Base-by-base conservation (phyloP, 805 yeast genomes). In the Wickerhamiella vanderwaltii region DNA sequence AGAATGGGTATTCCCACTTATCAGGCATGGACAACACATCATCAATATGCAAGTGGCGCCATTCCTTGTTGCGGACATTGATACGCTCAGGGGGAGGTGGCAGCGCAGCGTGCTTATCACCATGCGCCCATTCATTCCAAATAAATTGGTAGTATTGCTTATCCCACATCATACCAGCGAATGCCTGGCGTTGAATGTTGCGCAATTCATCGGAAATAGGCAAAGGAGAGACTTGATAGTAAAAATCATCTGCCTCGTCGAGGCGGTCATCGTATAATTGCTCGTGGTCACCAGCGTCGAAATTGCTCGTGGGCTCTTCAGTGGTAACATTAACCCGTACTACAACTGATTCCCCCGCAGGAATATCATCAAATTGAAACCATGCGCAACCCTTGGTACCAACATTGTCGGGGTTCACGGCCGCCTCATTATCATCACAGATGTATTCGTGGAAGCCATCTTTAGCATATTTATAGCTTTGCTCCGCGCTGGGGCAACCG, bases 1-100 rank as follows among this genome's bases (percentile, higher is more conserved):
- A 86, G 59, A 86, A 86, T 9, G 95, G 95, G 60, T 86, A 86
- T 61, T 86, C 96, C 84, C 94, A 86, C 58, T 85, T 87, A 58
- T 86, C 96, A 2, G 95, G 95, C 67, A 86, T 71, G 1, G 94
- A 82, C 51, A 86, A 67, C 36, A 86, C 72, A 59, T 86, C 95
- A 56, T 84, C 88, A 54, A 82, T 79, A 62, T 84, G 84, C 59
- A 86, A 65, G 59, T 86, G 93, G 53, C 73, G 74, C 96, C 96
- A 86, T 43, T 82, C 86, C 53, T 73, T 70, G 62, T 86, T 86
- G 60, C 96, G 70, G n/a, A 88, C 83, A 55, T 79, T 75, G 22
- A 87, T 88, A 50, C 96, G 66, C 52, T 86, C 76, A 9, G 72
- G 70, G 2, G 87, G 79, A 0, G 95, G 94, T n/a, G 77, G 74